Conservation (phyloP, 139 green algal genomes). For the Protoeuglena noctilucae region DNA sequence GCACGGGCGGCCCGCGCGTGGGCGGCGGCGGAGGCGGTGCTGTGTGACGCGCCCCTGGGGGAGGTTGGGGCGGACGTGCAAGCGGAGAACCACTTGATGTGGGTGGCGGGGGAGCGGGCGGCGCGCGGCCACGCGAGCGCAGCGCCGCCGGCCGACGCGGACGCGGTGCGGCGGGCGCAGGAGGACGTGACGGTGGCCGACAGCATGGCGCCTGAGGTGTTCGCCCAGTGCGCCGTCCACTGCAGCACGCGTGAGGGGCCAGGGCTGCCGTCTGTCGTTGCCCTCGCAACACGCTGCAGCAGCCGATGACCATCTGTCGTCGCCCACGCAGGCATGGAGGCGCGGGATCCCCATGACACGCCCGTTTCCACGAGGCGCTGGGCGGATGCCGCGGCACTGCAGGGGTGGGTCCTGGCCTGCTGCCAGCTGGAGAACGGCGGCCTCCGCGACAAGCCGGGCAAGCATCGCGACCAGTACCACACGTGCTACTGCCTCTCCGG, state of each 20-base stretch:
- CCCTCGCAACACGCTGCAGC: neutral
- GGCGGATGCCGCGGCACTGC: constrained; percentile 49
- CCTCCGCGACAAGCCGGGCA: constrained; percentile 88
- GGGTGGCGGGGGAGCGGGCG: constrained; percentile 2
- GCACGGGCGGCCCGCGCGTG: neutral
- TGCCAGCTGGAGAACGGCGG: constrained; percentile 49
- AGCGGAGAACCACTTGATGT: constrained; percentile 1
- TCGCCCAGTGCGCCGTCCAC: constrained; percentile 7
- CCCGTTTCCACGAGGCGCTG: constrained; percentile 4
- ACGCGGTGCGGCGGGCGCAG: constrained; percentile 21
- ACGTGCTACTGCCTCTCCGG: constrained; percentile 95
- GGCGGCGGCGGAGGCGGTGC: constrained; percentile 11
- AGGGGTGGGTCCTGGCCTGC: constrained; percentile 70
- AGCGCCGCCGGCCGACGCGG: neutral
- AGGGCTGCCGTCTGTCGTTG: no score
- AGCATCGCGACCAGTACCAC: constrained; percentile 89
- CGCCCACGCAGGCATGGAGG: neutral
- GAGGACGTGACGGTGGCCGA: constrained; percentile 5
- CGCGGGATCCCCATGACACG: constrained; percentile 2
- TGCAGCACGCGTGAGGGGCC: neutral
- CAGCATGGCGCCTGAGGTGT: constrained; percentile 24
- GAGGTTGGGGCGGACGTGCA: constrained; percentile 1
- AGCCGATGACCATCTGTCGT: neutral
- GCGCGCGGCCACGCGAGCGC: neutral
- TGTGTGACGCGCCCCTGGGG: constrained; percentile 1